phyloP scores from a whole-genome alignment of 225 moss, liverwort and hornwort genomes.

The Climacium dendroides region DNA sequence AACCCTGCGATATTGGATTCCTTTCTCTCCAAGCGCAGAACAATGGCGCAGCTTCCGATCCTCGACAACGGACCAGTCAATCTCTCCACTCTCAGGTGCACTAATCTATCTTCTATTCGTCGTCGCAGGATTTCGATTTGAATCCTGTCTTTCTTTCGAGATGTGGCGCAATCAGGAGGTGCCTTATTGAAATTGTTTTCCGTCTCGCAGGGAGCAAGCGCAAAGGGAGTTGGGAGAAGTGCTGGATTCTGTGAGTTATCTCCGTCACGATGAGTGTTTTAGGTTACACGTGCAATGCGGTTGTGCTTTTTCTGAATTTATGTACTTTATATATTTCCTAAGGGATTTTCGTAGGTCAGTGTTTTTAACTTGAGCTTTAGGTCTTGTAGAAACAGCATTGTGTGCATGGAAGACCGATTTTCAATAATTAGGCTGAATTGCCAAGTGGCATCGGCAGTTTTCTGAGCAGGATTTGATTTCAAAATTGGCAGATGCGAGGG shows the following conservation, averaged over 20 bases:
- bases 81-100: conserved; percentile 51
- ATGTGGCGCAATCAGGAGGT: background rate
- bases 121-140: background rate
- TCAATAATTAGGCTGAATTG: background rate
- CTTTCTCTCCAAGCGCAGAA: background rate
- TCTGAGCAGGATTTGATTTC: background rate
- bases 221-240: conserved; percentile 78
- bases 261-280: background rate
- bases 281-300: background rate
- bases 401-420: background rate
- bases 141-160: background rate
- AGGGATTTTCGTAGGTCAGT: background rate
- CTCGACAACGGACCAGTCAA: conserved; percentile 88
- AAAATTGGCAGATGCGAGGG: conserved; percentile 54
- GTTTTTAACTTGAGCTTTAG: background rate
- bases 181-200: background rate
- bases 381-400: background rate
- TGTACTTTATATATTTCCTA: background rate
- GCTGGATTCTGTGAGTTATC: conserved; percentile 55
- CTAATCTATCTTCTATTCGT: background rate
- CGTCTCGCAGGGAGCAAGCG: conserved; percentile 60
- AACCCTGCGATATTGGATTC: background rate
- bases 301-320: background rate
- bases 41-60: conserved; percentile 88
- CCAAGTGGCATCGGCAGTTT: background rate